These are phyloP conservation scores for Xylaria telfairii DNA, from an alignment of 495 filamentous ascomycete species.

Conservation along the genomic window DNA sequence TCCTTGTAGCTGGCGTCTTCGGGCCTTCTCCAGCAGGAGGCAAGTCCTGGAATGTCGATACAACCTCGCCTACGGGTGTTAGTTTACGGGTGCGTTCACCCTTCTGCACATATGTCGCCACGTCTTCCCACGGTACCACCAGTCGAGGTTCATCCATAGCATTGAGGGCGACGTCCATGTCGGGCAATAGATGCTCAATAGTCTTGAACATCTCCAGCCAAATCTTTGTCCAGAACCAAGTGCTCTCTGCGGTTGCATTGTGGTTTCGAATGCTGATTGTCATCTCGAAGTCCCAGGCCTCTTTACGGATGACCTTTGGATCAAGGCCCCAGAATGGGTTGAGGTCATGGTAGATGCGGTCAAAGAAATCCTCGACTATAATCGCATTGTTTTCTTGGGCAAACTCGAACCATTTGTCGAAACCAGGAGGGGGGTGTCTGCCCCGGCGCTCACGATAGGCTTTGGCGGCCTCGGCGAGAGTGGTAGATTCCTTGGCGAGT, in stretches of 20 bases:
- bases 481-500: conserved; percentile 51
- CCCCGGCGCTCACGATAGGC: conserved; percentile 68
- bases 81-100: conserved; percentile 59
- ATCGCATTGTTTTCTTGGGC: conserved; percentile 64
- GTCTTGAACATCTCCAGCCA: conserved; percentile 63
- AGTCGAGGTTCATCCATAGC: conserved; percentile 72
- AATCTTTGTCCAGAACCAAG: conserved; percentile 69
- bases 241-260: conserved; percentile 58
- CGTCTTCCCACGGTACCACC: conserved; percentile 69
- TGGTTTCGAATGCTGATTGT: conserved; percentile 63
- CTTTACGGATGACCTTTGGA: conserved; percentile 61
- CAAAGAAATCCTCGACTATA: conserved; percentile 74
- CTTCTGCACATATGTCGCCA: conserved; percentile 60
- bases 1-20: conserved; percentile 31
- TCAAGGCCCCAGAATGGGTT: conserved; percentile 73
- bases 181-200: conserved; percentile 66
- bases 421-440: conserved; percentile 75
- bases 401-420: conserved; percentile 71
- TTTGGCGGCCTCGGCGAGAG: conserved; percentile 63
- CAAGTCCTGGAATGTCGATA: conserved; percentile 43
- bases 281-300: conserved; percentile 62
- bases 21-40: conserved; percentile 37
- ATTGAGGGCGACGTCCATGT: conserved; percentile 76
- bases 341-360: conserved; percentile 73
- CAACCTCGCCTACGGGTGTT: conserved; percentile 37